phyloP scores from a whole-genome alignment of 495 filamentous ascomycete genomes.

The Xylaria flabelliformis region DNA sequence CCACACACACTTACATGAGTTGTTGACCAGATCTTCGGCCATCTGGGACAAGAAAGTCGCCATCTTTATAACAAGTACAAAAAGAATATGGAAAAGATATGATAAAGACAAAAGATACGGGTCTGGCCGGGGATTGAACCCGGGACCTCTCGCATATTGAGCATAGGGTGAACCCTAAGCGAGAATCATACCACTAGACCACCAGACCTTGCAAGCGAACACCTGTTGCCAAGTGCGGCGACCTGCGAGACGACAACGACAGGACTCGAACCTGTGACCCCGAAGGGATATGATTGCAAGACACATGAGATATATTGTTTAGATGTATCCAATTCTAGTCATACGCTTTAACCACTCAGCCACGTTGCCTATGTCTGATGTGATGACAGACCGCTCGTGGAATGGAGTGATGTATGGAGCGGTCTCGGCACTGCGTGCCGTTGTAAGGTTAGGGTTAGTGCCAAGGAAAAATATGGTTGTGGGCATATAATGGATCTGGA shows the following conservation, averaged over 20 bases:
- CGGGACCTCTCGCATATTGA: slow-evolving; percentile 30
- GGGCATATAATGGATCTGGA: not conserved
- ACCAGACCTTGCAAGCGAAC: slow-evolving; percentile 19
- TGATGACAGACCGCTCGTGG: not conserved
- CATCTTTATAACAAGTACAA: too few species aligned
- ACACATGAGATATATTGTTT: too few species aligned
- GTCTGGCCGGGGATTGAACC: slow-evolving; percentile 34
- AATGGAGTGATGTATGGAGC: not conserved
- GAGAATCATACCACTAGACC: slow-evolving; percentile 33
- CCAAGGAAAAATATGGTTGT: not conserved
- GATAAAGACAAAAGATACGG: not conserved
- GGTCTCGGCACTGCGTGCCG: not conserved
- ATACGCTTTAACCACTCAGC: slow-evolving; percentile 33
- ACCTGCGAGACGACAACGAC: slow-evolving; percentile 25
- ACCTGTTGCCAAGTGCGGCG: not conserved
- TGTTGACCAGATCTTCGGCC: too few species aligned
- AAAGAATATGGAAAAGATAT: too few species aligned
- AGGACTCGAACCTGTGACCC: slow-evolving; percentile 33
- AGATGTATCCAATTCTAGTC: slow-evolving; percentile 16
- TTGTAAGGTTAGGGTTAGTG: not conserved
- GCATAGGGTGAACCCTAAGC: slow-evolving; percentile 31
- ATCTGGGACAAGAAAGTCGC: too few species aligned
- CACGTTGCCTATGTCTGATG: slow-evolving; percentile 25
- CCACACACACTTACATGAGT: too few species aligned
- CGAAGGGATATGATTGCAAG: slow-evolving; percentile 29